Evolutionary conservation across 768 basidiomycete species (phyloP).

Genomic region (Leucocoprinus leucothites): DNA sequence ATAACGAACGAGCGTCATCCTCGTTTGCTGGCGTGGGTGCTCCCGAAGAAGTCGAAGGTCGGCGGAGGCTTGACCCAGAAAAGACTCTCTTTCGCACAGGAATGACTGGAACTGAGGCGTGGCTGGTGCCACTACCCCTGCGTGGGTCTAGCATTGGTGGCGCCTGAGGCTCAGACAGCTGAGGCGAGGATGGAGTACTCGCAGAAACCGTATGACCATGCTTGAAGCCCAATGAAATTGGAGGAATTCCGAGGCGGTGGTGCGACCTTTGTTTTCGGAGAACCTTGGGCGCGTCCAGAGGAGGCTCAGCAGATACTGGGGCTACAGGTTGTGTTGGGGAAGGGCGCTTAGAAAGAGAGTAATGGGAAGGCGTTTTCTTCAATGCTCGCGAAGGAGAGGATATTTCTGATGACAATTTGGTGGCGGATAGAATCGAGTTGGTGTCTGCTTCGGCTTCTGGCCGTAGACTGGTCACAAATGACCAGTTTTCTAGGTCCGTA

Average conservation of each 20-base stretch:
- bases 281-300: slow-evolving; percentile 26
- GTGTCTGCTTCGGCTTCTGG: slow-evolving; percentile 14
- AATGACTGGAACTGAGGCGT: slow-evolving; percentile 16
- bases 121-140: slow-evolving; percentile 26
- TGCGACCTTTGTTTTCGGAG: slow-evolving; percentile 59
- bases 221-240: slow-evolving; percentile 40
- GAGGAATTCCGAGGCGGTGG: slow-evolving; percentile 50
- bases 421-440: slow-evolving; percentile 13
- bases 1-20: slow-evolving; percentile 54
- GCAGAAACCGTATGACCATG: slow-evolving; percentile 25
- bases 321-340: slow-evolving; percentile 27
- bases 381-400: slow-evolving; percentile 30
- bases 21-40: slow-evolving; percentile 29
- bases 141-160: slow-evolving; percentile 21
- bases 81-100: slow-evolving; percentile 57
- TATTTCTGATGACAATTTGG: slow-evolving; percentile 17
- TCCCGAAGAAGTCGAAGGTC: slow-evolving; percentile 49
- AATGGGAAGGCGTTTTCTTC: slow-evolving; percentile 50
- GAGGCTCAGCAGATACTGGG: slow-evolving; percentile 23
- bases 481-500: slow-evolving; percentile 23
- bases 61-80: slow-evolving; percentile 50
- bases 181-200: slow-evolving; percentile 24
- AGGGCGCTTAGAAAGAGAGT: slow-evolving; percentile 41
- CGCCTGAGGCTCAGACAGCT: slow-evolving; percentile 15
- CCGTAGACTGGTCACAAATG: slow-evolving; percentile 19